Evolutionary conservation across 768 basidiomycete species (phyloP).

Genomic region (Agrocybe praecox): DNA sequence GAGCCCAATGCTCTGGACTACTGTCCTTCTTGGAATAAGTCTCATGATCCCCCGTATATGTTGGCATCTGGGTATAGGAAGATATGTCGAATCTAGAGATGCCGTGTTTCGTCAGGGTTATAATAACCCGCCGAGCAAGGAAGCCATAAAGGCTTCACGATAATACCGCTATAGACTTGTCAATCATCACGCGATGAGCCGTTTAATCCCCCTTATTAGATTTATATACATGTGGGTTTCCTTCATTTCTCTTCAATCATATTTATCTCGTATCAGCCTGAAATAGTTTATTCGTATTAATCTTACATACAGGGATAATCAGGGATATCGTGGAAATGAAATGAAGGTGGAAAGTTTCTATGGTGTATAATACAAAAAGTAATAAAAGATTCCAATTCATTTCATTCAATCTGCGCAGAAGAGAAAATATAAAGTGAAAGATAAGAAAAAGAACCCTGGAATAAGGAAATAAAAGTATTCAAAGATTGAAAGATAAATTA

Average conservation of each 20-base stretch:
- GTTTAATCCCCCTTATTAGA: neutral
- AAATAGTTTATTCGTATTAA: slow-evolving; percentile 8
- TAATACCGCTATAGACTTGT: neutral
- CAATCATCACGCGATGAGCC: neutral
- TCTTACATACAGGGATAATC: slow-evolving; percentile 8
- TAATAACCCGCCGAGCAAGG: slow-evolving; percentile 2
- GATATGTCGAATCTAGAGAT: slow-evolving; percentile 72
- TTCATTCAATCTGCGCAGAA: neutral
- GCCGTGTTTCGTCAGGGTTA: slow-evolving; percentile 28
- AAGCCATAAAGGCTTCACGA: slow-evolving; percentile 1
- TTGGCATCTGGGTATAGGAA: slow-evolving; percentile 77
- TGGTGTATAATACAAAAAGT: neutral
- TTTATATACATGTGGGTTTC: too few relatives aligned
- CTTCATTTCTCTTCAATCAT: too few relatives aligned
- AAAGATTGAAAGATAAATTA: slow-evolving; percentile 28
- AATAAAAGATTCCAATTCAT: neutral
- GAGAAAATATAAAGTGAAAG: neutral
- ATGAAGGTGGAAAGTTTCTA: neutral
- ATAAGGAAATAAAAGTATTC: slow-evolving; percentile 16
- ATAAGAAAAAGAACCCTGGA: neutral
- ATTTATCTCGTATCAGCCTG: neutral
- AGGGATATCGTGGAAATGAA: slow-evolving; percentile 8
- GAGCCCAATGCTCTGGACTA: slow-evolving; percentile 73
- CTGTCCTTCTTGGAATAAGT: slow-evolving; percentile 61
- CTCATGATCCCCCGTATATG: slow-evolving; percentile 69